A percentile compares a stretch with the other conserved stretches of the same genome.
Conservation (phyloP, 1,139 yeast genomes). For the Debaryomyces sp. region DNA sequence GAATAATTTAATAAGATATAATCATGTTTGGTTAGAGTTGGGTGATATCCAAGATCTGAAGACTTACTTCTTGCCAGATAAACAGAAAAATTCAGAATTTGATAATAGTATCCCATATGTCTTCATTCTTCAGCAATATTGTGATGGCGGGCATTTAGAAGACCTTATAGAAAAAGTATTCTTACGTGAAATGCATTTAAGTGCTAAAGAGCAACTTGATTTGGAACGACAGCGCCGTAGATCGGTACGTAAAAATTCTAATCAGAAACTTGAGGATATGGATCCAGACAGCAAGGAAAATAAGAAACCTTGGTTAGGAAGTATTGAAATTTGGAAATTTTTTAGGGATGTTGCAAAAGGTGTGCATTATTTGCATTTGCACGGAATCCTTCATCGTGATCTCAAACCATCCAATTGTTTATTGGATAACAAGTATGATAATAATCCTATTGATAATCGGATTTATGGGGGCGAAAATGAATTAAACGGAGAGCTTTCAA, state of each 20-base stretch:
- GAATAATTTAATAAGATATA: slow-evolving; percentile 74
- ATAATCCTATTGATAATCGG: slow-evolving; percentile 12
- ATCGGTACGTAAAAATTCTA: slow-evolving; percentile 9
- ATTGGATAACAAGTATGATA: slow-evolving; percentile 42
- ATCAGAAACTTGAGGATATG: background rate
- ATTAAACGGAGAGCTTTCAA: slow-evolving; percentile 26
- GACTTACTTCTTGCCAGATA: slow-evolving; percentile 27
- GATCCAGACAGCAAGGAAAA: slow-evolving; percentile 18
- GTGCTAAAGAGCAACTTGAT: slow-evolving; percentile 32
- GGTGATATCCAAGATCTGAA: slow-evolving; percentile 56
- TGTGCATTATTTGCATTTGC: slow-evolving; percentile 67
- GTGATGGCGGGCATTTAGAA: slow-evolving; percentile 86
- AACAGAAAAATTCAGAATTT: slow-evolving; percentile 15
- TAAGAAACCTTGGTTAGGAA: slow-evolving; percentile 28
- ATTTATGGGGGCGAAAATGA: slow-evolving; percentile 12
- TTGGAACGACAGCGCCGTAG: slow-evolving; percentile 27
- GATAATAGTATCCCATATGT: slow-evolving; percentile 66
- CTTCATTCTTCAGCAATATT: slow-evolving; percentile 80
- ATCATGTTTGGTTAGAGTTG: slow-evolving; percentile 90
- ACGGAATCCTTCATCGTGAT: slow-evolving; percentile 82
- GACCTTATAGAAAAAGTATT: slow-evolving; percentile 53
- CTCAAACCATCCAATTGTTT: slow-evolving; percentile 87
- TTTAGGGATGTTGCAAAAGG: slow-evolving; percentile 71
- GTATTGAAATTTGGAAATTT: slow-evolving; percentile 57
- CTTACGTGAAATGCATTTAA: slow-evolving; percentile 22